Evolutionary conservation across 1,284 basidiomycete genomes (phyloP).

Genomic region (Naganishia albida): DNA sequence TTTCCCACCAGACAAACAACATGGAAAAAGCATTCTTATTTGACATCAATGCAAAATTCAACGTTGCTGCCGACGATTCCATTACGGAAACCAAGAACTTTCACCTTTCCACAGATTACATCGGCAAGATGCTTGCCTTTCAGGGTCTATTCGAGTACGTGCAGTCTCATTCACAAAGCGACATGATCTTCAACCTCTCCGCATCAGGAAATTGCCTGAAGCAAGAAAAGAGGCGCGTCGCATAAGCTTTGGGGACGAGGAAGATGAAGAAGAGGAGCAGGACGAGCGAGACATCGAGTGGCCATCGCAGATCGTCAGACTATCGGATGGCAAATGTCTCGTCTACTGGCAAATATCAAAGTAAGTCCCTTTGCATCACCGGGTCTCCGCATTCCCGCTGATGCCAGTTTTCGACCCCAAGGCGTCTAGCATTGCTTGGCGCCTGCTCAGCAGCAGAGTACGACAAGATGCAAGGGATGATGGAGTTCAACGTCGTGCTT

Average conservation of each 20-base stretch:
- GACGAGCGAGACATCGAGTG: conserved; percentile 49
- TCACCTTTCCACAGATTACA: conserved; percentile 85
- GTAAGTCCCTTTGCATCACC: conserved; percentile 48
- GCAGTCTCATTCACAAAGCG: neutral
- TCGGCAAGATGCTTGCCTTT: conserved; percentile 83
- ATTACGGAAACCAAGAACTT: conserved; percentile 87
- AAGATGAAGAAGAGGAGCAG: conserved; percentile 36
- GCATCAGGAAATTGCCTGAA: conserved; percentile 15
- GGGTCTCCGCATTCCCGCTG: neutral
- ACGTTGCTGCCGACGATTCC: conserved; percentile 87
- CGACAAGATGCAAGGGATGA: conserved; percentile 71
- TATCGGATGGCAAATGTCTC: conserved; percentile 65
- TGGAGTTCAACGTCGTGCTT: conserved; percentile 92
- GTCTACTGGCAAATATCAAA: conserved; percentile 83
- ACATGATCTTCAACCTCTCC: conserved; percentile 11
- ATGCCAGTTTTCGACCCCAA: conserved; percentile 35
- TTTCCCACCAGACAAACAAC: conserved; percentile 14
- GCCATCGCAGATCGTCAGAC: conserved; percentile 36
- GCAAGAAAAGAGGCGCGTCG: conserved; percentile 29
- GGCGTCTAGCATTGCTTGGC: conserved; percentile 70
- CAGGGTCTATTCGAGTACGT: conserved; percentile 76
- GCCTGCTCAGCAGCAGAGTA: conserved; percentile 74
- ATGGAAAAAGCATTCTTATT: conserved; percentile 86
- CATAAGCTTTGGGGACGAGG: conserved; percentile 35
- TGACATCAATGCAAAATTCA: conserved; percentile 80